Percentiles rank a stretch among this genome's conserved stretches.
phyloP scores from a whole-genome alignment of 352 stramenopile species.

The Phytopythium aichiense region DNA sequence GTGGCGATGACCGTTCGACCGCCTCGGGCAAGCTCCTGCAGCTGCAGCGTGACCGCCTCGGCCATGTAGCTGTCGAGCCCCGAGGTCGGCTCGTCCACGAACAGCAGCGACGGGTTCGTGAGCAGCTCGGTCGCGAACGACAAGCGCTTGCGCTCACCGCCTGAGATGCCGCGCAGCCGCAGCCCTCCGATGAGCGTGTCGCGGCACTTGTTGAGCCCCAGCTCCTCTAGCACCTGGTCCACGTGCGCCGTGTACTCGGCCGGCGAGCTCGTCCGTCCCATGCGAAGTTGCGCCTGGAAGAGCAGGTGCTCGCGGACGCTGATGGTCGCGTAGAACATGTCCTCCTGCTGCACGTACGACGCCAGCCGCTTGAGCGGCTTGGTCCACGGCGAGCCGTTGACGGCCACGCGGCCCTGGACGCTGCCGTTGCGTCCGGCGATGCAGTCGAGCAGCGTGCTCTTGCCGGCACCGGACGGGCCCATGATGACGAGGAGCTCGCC shows the following conservation, averaged over 20 bases:
- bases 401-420: slow-evolving; percentile 42
- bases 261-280: slow-evolving; percentile 22
- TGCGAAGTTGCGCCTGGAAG: slow-evolving; percentile 70
- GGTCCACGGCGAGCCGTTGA: slow-evolving; percentile 52
- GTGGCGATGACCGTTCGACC: slow-evolving; percentile 85
- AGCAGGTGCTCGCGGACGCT: slow-evolving; percentile 80
- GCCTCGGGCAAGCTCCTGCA: slow-evolving; percentile 61
- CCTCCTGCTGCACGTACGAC: slow-evolving; percentile 84
- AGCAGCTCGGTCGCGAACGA: slow-evolving; percentile 82
- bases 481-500: slow-evolving; percentile 66
- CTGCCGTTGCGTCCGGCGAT: slow-evolving; percentile 66
- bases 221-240: slow-evolving; percentile 35
- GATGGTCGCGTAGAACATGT: slow-evolving; percentile 81
- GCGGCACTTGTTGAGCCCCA: slow-evolving; percentile 36
- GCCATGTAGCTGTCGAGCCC: slow-evolving; percentile 59
- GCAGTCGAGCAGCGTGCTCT: slow-evolving; percentile 94
- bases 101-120: slow-evolving; percentile 74
- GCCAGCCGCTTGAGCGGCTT: slow-evolving; percentile 28
- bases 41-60: slow-evolving; percentile 41
- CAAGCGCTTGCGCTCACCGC: slow-evolving; percentile 73
- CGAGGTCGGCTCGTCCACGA: slow-evolving; percentile 82
- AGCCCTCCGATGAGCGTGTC: slow-evolving; percentile 41
- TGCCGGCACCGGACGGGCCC: slow-evolving; percentile 72
- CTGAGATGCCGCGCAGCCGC: slow-evolving; percentile 46
- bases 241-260: slow-evolving; percentile 24